These are phyloP conservation scores for Eremothecium coryli DNA, from an alignment of 1,139 yeast genomes.

Conservation along the genomic window DNA sequence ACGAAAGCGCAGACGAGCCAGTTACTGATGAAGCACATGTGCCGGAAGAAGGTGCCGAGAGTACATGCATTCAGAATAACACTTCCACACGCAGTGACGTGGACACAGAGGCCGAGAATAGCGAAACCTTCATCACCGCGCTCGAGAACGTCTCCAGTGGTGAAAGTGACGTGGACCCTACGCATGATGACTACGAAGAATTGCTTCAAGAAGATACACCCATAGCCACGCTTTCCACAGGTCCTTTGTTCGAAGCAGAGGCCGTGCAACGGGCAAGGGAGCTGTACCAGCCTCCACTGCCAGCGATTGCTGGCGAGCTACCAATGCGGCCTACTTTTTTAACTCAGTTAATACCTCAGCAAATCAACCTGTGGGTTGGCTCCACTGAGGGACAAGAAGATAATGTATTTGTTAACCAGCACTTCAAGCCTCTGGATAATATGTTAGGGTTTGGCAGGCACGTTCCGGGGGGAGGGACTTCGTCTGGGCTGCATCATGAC, in stretches of 20 bases:
- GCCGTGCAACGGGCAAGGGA: constrained; percentile 35
- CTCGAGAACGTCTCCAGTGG: constrained; percentile 5
- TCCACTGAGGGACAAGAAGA: constrained; percentile 12
- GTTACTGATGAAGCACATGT: background rate
- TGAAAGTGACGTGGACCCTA: constrained; percentile 16
- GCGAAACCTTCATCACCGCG: constrained; percentile 4
- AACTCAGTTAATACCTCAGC: constrained; percentile 48
- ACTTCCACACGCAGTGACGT: constrained; percentile 6
- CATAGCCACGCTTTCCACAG: constrained; percentile 17
- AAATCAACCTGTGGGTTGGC: constrained; percentile 69
- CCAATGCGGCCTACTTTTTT: constrained; percentile 36
- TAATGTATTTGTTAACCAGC: constrained; percentile 9
- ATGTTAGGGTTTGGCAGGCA: constrained; percentile 41
- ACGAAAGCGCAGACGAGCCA: no score
- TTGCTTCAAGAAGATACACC: constrained; percentile 23
- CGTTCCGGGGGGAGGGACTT: constrained; percentile 47
- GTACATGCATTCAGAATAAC: background rate
- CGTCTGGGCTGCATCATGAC: constrained; percentile 75
- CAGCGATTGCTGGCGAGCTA: constrained; percentile 34
- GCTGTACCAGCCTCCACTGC: constrained; percentile 55
- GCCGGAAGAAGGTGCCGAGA: background rate
- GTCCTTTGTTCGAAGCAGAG: constrained; percentile 25
- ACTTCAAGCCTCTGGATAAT: constrained; percentile 18
- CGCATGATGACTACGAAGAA: constrained; percentile 46
- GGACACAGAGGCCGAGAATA: constrained; percentile 6